phyloP scores from a whole-genome alignment of 176 grass and related monocot species.

The Saccharum officinarum region DNA sequence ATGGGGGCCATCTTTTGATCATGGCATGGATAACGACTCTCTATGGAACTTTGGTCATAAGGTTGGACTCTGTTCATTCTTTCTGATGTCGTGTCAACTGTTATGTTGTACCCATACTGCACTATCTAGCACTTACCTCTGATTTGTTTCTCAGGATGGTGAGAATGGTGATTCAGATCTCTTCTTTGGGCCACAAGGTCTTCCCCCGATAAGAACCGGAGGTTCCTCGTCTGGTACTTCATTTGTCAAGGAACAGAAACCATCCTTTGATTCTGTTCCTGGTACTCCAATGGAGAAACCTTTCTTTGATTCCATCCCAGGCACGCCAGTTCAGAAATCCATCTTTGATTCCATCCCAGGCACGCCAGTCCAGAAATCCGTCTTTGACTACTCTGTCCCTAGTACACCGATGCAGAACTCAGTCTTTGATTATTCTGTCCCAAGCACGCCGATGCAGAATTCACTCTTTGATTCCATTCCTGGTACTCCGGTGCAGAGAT shows the following conservation, averaged over 20 bases:
- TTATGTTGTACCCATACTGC: constrained; percentile 13
- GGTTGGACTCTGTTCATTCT: constrained; percentile 30
- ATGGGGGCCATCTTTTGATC: constrained; percentile 86
- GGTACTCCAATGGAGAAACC: constrained; percentile 54
- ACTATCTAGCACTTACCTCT: constrained; percentile 20
- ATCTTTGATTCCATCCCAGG: constrained; percentile 54
- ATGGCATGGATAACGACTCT: constrained; percentile 75
- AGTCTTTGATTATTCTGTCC: constrained; percentile 47
- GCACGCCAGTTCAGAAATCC: constrained; percentile 56
- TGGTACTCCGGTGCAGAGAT: constrained; percentile 48
- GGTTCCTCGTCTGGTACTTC: constrained; percentile 54
- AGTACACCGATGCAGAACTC: constrained; percentile 57
- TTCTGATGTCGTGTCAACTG: not conserved
- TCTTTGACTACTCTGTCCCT: constrained; percentile 77
- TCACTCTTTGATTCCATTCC: constrained; percentile 56
- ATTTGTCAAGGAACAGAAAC: constrained; percentile 59
- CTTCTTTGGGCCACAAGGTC: constrained; percentile 78
- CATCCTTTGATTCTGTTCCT: constrained; percentile 63
- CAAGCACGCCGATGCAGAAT: constrained; percentile 32
- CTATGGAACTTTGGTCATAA: constrained; percentile 84
- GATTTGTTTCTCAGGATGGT: constrained; percentile 60
- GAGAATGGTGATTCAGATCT: constrained; percentile 77
- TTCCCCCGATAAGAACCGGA: constrained; percentile 81
- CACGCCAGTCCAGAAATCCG: constrained; percentile 51
- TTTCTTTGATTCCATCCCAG: constrained; percentile 77